Conservation (phyloP, 495 filamentous ascomycete species). For the Hyaloscypha finlandica region DNA sequence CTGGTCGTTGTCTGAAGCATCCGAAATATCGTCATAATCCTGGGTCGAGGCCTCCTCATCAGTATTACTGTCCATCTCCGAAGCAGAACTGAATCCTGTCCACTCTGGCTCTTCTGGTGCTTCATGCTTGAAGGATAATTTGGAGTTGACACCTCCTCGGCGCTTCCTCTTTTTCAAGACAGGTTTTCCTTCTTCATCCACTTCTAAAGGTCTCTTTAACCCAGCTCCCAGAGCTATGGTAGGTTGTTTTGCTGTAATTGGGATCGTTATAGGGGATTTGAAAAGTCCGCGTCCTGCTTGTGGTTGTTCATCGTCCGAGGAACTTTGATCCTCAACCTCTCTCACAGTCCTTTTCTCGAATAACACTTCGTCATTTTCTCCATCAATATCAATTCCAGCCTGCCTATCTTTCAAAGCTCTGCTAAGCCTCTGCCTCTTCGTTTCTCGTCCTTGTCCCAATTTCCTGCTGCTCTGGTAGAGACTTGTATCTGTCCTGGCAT, state of each 20-base stretch:
- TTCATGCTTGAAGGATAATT: conserved; percentile 39
- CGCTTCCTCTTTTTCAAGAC: conserved; percentile 71
- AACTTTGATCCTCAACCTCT: conserved; percentile 19
- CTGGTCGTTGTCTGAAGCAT: conserved; percentile 18
- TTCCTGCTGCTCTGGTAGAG: conserved; percentile 73
- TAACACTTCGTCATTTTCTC: conserved; percentile 45
- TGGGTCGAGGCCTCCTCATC: conserved; percentile 17
- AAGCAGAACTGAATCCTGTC: conserved; percentile 61
- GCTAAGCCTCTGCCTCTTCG: conserved; percentile 64
- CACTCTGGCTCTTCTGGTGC: conserved; percentile 50
- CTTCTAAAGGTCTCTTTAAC: conserved; percentile 81
- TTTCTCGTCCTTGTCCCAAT: conserved; percentile 66
- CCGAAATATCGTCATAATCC: conserved; percentile 23
- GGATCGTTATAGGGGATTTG: not conserved
- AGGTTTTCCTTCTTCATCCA: conserved; percentile 75
- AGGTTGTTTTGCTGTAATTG: not conserved
- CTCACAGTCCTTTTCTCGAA: conserved; percentile 40
- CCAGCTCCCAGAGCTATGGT: conserved; percentile 66
- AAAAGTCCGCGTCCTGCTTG: conserved; percentile 11
- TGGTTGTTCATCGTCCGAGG: conserved; percentile 35
- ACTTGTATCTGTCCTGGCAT: conserved; percentile 77
- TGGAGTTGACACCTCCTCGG: conserved; percentile 53
- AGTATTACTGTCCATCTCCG: conserved; percentile 26
- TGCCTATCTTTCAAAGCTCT: conserved; percentile 52
- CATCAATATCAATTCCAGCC: conserved; percentile 36